Conservation (phyloP, 2,329 filamentous ascomycete genomes). For the Tolypocladium amazonense region DNA sequence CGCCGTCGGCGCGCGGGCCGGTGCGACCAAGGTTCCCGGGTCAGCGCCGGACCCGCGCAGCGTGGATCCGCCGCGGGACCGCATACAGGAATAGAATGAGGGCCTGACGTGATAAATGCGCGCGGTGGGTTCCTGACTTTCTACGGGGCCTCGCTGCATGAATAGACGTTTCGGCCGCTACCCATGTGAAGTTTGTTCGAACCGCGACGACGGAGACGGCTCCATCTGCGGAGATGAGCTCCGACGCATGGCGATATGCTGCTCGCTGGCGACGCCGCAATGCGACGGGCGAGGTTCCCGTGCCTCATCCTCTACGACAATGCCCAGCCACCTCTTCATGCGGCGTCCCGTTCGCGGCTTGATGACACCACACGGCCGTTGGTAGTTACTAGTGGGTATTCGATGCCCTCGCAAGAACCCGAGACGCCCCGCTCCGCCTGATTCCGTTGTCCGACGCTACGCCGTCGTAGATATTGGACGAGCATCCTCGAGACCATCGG, state of each 20-base stretch:
- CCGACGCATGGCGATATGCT: background rate
- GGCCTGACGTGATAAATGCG: background rate
- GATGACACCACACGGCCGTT: background rate
- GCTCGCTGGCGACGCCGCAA: background rate
- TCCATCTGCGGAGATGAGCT: background rate
- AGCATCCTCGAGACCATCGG: background rate
- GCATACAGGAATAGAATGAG: background rate
- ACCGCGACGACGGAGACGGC: background rate
- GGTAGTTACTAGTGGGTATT: background rate
- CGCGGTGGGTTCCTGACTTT: background rate
- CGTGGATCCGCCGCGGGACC: background rate
- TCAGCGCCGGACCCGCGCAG: background rate
- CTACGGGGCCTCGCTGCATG: background rate
- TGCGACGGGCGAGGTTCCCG: background rate
- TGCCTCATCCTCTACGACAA: background rate
- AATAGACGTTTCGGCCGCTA: background rate
- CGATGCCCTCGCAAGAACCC: background rate
- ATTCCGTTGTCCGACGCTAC: background rate
- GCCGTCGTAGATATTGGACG: background rate
- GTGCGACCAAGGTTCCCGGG: background rate
- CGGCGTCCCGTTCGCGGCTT: background rate
- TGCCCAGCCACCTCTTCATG: background rate
- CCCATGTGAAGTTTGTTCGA: no score
- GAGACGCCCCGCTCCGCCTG: background rate
- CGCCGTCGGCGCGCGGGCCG: background rate